Base-by-base conservation (phyloP, 345 rosid species). In the Linum trigynum region DNA sequence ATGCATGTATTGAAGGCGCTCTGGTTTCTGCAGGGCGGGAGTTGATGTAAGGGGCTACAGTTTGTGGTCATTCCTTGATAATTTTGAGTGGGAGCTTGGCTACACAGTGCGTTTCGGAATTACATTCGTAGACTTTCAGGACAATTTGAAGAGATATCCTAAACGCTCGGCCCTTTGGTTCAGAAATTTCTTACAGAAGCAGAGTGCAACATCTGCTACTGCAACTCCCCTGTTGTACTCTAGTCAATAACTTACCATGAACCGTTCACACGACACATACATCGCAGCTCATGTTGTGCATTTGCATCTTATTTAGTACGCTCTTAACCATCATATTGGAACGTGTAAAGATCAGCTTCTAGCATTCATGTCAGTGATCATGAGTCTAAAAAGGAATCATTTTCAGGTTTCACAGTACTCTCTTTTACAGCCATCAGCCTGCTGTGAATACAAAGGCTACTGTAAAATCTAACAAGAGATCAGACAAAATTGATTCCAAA, bases 131-230 rank as follows among this genome's bases (percentile, higher is more conserved):
- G 87, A 89, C 65, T 83, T 57, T 72, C 65, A 80, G 65, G 71
- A 86, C 9, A 81, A 79, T 3, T 68, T 82, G 59, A 79, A 79
- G 73, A 62, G 90, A 74, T 77, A 78, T 55, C 82, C 84, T 3
- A 89, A 84, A 57, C 72, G 65, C 37, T 89, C 90, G 0, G 82
- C 92, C 1, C 58, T 78, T 15, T 89, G 96, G 92, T 84, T 78
- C 62, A 75, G 74, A 67, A 74, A 65, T 65, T 79, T 84, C 59
- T 82, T 88, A 23, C 36, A 8, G 38, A 57, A 57, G 61, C 38
- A 57, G 38, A 6, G 6, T 6, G 23, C 16, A 4, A 37, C 7
- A 56, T 8, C 15, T n/a, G 15, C 45, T 8, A 41, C 45, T 4
- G 45, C 9, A 3, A 48, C 53, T 6, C 3, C 53, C 9, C 14